Evolutionary conservation across 768 basidiomycete genomes (phyloP), one percentile per base, ranked within the genome.

Genomic region (Mycena chlorophos): DNA sequence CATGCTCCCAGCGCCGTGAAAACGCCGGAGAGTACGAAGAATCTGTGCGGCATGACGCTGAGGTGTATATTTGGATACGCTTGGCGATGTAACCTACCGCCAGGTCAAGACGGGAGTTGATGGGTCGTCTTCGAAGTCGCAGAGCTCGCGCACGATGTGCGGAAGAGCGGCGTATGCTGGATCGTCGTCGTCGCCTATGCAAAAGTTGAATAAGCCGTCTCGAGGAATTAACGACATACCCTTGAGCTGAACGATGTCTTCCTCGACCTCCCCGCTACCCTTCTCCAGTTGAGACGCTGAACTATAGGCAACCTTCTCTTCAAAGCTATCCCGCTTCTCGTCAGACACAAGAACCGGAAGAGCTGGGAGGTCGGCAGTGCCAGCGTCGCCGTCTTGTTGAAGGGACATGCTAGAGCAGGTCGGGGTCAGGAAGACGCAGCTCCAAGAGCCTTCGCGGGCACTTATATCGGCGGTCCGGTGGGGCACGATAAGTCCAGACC

Each of bases 1-100:
- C 65, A 66, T 14, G 66, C 66, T 10, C 66, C 66, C n/a, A 67
- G 62, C 6, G 66, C 66, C 8, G 64, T 65, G 55, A 67, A 63
- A 6, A 37, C 52, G 13, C 40, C 63, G 19, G 64, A 65, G 13
- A 67, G 47, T 3, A 67, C 45, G 39, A 53, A 67, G 51, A 67
- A 67, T 12, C 65, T 66, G 31, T 4, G 14, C 0, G 22, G 27
- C 13, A 13, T 22, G 20, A 23, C 17, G 26, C n/a, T 19, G 25
- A 39, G 54, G 34, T 8, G 28, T 26, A 13, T 14, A 42, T 20
- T 14, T 17, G 20, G 5, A 17, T 40, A 19, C 2, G 19, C 5
- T 0, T 13, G 37, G 26, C 16, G 13, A n/a, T n/a, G 29, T 26
- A 23, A 59, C 54, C 23, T n/a, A 66, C 65, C 66, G 56, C 64